Evolutionary conservation across 2,329 filamentous ascomycete genomes (phyloP).

Genomic region (Calonectria pseudoturangicola): DNA sequence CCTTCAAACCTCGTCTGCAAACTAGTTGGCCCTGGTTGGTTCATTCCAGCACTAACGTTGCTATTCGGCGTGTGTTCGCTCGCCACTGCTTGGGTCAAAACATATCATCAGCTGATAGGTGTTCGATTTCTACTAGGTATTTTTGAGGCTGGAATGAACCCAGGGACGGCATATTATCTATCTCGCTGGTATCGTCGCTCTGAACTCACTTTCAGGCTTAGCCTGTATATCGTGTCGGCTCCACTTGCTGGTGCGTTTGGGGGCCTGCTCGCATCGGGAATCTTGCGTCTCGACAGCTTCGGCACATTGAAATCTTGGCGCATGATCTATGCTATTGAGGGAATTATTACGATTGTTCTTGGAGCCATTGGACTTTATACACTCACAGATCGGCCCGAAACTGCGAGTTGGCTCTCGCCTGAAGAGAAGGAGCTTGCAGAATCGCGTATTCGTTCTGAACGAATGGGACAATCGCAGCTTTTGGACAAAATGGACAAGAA

Average conservation of each 20-base stretch:
- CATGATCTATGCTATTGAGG: slow-evolving; percentile 82
- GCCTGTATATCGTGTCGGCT: slow-evolving; percentile 78
- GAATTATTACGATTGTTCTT: slow-evolving; percentile 53
- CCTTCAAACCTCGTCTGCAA: slow-evolving; percentile 77
- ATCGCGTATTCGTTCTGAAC: slow-evolving; percentile 73
- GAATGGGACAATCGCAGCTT: slow-evolving; percentile 73
- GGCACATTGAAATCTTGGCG: slow-evolving; percentile 75
- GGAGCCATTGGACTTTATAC: slow-evolving; percentile 61
- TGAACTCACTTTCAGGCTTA: slow-evolving; percentile 76
- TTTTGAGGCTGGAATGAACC: slow-evolving; percentile 78
- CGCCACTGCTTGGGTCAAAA: slow-evolving; percentile 74
- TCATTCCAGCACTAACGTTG: slow-evolving; percentile 72
- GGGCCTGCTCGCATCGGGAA: slow-evolving; percentile 76
- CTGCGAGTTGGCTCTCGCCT: slow-evolving; percentile 75
- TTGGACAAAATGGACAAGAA: slow-evolving; percentile 74
- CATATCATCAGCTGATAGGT: slow-evolving; percentile 65
- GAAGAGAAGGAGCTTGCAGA: slow-evolving; percentile 78
- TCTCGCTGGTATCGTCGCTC: slow-evolving; percentile 76
- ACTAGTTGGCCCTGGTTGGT: slow-evolving; percentile 77
- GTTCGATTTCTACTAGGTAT: slow-evolving; percentile 76
- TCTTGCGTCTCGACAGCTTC: slow-evolving; percentile 73
- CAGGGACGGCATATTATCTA: slow-evolving; percentile 79
- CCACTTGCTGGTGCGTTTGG: slow-evolving; percentile 79
- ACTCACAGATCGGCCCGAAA: slow-evolving; percentile 78
- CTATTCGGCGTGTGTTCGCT: slow-evolving; percentile 74